Evolutionary conservation across 2,329 filamentous ascomycete genomes (phyloP).

Genomic region (Colletotrichum siamense): DNA sequence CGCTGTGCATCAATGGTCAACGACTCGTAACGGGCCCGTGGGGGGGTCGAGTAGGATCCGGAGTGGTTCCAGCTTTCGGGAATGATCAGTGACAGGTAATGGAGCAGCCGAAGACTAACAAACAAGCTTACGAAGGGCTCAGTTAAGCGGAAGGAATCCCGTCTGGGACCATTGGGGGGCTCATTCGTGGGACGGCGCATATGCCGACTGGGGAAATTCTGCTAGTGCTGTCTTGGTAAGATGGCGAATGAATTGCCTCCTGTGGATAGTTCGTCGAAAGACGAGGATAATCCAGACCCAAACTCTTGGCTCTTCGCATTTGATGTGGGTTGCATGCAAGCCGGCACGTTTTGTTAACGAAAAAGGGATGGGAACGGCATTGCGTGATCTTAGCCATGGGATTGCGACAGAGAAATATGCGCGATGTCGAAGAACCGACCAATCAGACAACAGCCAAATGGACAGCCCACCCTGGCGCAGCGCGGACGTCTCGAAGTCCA

Average conservation of each 20-base stretch:
- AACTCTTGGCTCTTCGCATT: not conserved
- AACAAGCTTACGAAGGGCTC: not conserved
- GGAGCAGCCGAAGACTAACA: not conserved
- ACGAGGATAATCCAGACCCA: not conserved
- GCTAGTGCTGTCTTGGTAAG: not conserved
- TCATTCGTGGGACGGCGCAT: not conserved
- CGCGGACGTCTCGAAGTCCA: not conserved
- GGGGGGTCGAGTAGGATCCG: conserved; percentile 4
- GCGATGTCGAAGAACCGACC: not conserved
- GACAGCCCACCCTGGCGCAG: not conserved
- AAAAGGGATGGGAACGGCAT: conserved; percentile 8
- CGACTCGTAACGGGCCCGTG: not conserved
- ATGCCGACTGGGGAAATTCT: not conserved
- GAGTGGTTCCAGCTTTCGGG: not conserved
- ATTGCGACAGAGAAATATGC: conserved; percentile 16
- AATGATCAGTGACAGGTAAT: not conserved
- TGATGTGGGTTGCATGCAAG: not conserved
- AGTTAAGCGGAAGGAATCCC: not conserved
- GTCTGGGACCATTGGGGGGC: not conserved
- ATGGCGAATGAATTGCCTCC: not conserved
- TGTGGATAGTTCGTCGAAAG: not conserved
- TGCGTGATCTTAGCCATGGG: conserved; percentile 22
- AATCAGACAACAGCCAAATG: not conserved
- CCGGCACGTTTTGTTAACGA: not conserved
- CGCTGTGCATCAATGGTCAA: not conserved